Conservation (phyloP, 2,329 filamentous ascomycete species). For the Penicillium digitatum region DNA sequence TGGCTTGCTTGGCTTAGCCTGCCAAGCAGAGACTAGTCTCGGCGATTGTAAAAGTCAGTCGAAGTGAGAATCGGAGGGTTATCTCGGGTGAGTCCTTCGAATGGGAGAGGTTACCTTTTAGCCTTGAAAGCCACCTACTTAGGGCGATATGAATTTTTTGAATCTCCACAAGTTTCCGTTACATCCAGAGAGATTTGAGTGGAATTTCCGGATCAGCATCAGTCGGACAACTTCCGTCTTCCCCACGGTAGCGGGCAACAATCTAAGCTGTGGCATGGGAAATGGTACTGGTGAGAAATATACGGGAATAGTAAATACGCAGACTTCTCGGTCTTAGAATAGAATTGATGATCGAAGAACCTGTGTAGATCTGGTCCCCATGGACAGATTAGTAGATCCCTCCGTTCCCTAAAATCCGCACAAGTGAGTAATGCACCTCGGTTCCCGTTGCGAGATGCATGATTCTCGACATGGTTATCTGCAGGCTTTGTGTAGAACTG, state of each 20-base stretch:
- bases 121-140: neutral
- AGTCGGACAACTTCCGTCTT: conserved; percentile 6
- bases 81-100: neutral
- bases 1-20: neutral
- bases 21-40: neutral
- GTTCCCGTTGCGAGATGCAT: neutral
- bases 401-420: neutral
- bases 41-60: neutral
- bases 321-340: too few relatives aligned
- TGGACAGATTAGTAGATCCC: neutral
- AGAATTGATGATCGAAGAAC: too few relatives aligned
- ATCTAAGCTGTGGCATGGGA: neutral
- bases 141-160: neutral
- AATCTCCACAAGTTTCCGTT: neutral
- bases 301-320: too few relatives aligned
- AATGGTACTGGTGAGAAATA: too few relatives aligned
- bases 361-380: too few relatives aligned
- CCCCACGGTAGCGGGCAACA: neutral
- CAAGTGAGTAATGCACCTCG: neutral
- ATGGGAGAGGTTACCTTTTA: neutral
- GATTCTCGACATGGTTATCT: neutral
- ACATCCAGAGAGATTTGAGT: neutral
- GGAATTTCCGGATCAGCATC: neutral
- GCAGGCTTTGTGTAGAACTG: neutral
- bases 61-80: neutral